Conservation (phyloP, 495 filamentous ascomycete species). For the Aspergillus ostianus region DNA sequence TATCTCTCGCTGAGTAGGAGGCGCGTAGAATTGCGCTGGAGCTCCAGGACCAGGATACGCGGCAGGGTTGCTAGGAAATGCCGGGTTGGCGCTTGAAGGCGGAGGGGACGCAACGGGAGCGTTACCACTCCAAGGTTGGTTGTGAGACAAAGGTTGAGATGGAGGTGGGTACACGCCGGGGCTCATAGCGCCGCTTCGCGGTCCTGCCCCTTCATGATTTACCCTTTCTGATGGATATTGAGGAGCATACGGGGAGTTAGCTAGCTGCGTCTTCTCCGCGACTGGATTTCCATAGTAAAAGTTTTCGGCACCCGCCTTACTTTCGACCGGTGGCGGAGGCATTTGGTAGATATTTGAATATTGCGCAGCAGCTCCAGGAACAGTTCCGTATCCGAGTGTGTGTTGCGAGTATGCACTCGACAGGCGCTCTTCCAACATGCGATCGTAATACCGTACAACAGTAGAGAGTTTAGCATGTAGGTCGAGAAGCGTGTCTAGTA, state of each 20-base stretch:
- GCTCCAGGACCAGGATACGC: conserved; percentile 21
- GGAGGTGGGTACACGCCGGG: conserved; percentile 25
- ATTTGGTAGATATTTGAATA: conserved; percentile 65
- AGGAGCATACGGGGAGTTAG: conserved; percentile 41
- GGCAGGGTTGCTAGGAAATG: conserved; percentile 23
- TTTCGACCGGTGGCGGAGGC: conserved; percentile 47
- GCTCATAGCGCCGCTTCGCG: conserved; percentile 23
- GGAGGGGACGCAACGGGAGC: conserved; percentile 31
- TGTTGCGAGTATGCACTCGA: conserved; percentile 91
- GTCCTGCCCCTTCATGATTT: conserved; percentile 17
- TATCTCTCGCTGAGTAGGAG: conserved; percentile 24
- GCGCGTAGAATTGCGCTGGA: conserved; percentile 33
- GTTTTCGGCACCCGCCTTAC: conserved; percentile 63
- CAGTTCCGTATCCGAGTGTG: conserved; percentile 46
- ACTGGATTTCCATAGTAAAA: conserved; percentile 72
- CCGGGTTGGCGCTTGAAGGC: conserved; percentile 9
- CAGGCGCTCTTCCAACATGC: conserved; percentile 93
- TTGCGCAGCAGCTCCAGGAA: conserved; percentile 47
- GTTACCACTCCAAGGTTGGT: conserved; percentile 29
- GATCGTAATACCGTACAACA: conserved; percentile 97
- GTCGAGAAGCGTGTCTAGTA: conserved; percentile 81
- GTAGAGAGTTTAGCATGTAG: conserved; percentile 93
- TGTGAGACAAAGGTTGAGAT: conserved; percentile 25
- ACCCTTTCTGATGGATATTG: conserved; percentile 35
- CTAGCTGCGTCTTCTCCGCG: conserved; percentile 40